Percentiles rank a stretch among this genome's conserved stretches.
phyloP scores from a whole-genome alignment of 495 filamentous ascomycete genomes.

The Xylaria grammica region DNA sequence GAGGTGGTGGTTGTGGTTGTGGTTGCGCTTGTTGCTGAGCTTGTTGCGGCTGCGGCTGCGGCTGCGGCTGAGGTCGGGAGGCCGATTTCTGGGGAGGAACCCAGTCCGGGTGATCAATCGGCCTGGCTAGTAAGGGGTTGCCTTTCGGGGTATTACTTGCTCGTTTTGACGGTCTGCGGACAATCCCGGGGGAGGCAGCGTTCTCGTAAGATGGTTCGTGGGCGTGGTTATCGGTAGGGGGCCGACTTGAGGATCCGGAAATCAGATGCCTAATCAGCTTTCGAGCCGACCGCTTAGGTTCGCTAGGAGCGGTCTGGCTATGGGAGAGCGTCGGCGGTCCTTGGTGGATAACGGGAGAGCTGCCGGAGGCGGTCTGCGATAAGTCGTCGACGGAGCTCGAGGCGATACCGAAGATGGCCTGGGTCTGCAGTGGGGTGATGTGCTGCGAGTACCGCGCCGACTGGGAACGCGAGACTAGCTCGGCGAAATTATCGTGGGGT shows the following conservation, averaged over 20 bases:
- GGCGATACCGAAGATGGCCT: constrained; percentile 28
- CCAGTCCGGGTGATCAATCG: constrained; percentile 49
- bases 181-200: constrained; percentile 37
- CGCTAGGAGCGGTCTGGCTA: constrained; percentile 42
- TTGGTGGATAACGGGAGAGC: constrained; percentile 35
- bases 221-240: constrained; percentile 42
- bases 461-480: constrained; percentile 43
- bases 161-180: constrained; percentile 55
- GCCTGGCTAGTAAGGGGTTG: constrained; percentile 29
- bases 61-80: constrained; percentile 26
- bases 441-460: constrained; percentile 40
- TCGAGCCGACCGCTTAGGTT: constrained; percentile 49
- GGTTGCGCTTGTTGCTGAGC: constrained; percentile 32
- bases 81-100: constrained; percentile 43
- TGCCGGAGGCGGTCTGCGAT: constrained; percentile 31
- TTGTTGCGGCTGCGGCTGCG: constrained; percentile 33
- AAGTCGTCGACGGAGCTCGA: constrained; percentile 49
- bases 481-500: constrained; percentile 41
- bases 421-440: constrained; percentile 39
- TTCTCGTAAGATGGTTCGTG: constrained; percentile 47
- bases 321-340: constrained; percentile 38
- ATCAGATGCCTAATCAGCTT: constrained; percentile 55
- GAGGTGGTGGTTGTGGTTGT: background rate
- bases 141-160: constrained; percentile 44
- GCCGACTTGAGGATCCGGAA: constrained; percentile 42